phyloP scores from a whole-genome alignment of 2,329 filamentous ascomycete species.

The Clonostachys chloroleuca region DNA sequence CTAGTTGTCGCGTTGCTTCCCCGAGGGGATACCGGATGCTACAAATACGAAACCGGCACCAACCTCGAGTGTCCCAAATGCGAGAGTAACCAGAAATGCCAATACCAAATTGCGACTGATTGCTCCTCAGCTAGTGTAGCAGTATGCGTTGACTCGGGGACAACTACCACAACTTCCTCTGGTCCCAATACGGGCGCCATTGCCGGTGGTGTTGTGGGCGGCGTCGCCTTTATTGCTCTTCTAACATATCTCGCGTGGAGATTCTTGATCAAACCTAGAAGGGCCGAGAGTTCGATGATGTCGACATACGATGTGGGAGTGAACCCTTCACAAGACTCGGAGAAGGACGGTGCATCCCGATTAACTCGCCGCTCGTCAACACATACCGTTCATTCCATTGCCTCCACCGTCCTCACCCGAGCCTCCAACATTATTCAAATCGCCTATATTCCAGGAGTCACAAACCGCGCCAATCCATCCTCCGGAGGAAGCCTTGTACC shows the following conservation, averaged over 20 bases:
- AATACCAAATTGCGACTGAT: slow-evolving; percentile 35
- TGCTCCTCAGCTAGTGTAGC: slow-evolving; percentile 45
- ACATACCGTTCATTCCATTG: slow-evolving; percentile 85
- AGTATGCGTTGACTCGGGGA: slow-evolving; percentile 11
- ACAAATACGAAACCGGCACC: slow-evolving; percentile 34
- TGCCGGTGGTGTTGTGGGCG: slow-evolving; percentile 86
- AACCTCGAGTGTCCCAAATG: slow-evolving; percentile 40
- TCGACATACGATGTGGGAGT: slow-evolving; percentile 46
- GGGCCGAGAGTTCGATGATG: slow-evolving; percentile 49
- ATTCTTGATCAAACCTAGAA: slow-evolving; percentile 78
- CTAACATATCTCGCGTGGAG: slow-evolving; percentile 80
- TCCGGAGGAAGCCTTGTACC: slow-evolving; percentile 73
- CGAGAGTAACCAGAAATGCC: slow-evolving; percentile 32
- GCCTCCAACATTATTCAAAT: slow-evolving; percentile 99
- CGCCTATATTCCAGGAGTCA: slow-evolving; percentile 96
- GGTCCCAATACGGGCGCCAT: slow-evolving; percentile 78
- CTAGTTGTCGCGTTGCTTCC: slow-evolving; percentile 26
- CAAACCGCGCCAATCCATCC: slow-evolving; percentile 82
- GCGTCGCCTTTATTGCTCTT: slow-evolving; percentile 69
- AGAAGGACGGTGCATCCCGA: slow-evolving; percentile 38
- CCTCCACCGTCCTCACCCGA: slow-evolving; percentile 89
- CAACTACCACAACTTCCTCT: too few species aligned
- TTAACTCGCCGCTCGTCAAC: slow-evolving; percentile 65
- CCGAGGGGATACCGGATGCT: slow-evolving; percentile 23
- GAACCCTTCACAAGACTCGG: slow-evolving; percentile 30